Percentiles rank a stretch among this genome's conserved stretches.
phyloP scores from a whole-genome alignment of 768 basidiomycete species.

The Tylopilus subfusipes region DNA sequence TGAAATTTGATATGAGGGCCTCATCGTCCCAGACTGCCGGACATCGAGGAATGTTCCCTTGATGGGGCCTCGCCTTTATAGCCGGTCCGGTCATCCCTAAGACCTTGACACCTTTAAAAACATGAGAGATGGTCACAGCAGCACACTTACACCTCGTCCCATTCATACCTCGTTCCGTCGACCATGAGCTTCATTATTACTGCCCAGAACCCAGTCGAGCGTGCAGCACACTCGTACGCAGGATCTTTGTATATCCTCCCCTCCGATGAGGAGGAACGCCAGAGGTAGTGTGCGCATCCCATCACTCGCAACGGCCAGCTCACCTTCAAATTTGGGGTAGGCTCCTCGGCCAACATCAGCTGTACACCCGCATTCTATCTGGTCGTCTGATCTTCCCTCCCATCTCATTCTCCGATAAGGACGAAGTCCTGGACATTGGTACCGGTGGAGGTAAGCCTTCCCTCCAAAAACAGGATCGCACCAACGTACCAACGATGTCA shows the following conservation, averaged over 20 bases:
- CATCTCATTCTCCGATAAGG: slow-evolving; percentile 9
- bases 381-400: slow-evolving; percentile 23
- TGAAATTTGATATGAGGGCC: background rate
- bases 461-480: too few relatives aligned
- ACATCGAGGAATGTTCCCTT: background rate
- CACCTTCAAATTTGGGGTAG: slow-evolving; percentile 1
- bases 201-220: background rate
- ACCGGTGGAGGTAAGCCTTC: slow-evolving; percentile 17
- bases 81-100: background rate
- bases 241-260: slow-evolving; percentile 25
- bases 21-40: background rate
- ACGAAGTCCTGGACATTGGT: slow-evolving; percentile 24
- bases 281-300: slow-evolving; percentile 16
- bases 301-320: background rate
- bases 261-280: slow-evolving; percentile 25
- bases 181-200: slow-evolving; percentile 8
- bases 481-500: too few relatives aligned
- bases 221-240: slow-evolving; percentile 17
- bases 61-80: background rate
- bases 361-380: slow-evolving; percentile 21
- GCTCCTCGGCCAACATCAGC: slow-evolving; percentile 15
- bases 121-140: background rate
- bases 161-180: background rate
- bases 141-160: background rate
- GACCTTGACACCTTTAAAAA: background rate